These are phyloP conservation scores for Nakazawaea populi DNA, from an alignment of 805 yeast species.

Conservation along the genomic window DNA sequence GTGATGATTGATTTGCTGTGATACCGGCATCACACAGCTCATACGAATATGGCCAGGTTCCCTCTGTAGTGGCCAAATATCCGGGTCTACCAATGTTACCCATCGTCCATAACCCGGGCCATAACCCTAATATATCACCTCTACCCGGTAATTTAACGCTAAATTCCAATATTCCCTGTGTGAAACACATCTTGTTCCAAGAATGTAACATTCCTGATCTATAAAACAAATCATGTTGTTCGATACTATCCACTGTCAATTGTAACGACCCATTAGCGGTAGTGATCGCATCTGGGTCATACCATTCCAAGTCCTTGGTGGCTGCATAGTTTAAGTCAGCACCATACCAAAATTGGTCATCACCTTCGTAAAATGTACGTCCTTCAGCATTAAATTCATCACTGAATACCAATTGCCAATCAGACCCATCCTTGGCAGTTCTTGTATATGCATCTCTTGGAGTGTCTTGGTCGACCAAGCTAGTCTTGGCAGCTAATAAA, in stretches of 20 bases:
- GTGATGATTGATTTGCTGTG: conserved; percentile 41
- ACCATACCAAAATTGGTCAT: conserved; percentile 42
- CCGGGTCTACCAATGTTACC: conserved; percentile 47
- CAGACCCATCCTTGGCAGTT: conserved; percentile 25
- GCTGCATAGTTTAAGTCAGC: conserved; percentile 40
- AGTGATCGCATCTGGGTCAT: conserved; percentile 41
- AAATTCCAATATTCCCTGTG: conserved; percentile 36
- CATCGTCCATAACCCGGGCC: conserved; percentile 49
- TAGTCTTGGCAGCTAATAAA: conserved; percentile 44
- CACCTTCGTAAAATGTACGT: conserved; percentile 39
- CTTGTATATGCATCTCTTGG: conserved; percentile 41
- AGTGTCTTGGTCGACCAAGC: conserved; percentile 57
- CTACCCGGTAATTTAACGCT: conserved; percentile 37
- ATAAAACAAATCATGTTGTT: conserved; percentile 37
- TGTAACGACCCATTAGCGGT: conserved; percentile 36
- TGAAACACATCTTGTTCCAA: conserved; percentile 42
- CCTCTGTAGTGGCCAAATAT: conserved; percentile 39
- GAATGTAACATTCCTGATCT: conserved; percentile 42
- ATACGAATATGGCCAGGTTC: conserved; percentile 47
- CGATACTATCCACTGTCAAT: conserved; percentile 33
- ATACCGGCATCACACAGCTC: conserved; percentile 45
- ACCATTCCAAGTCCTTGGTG: conserved; percentile 46
- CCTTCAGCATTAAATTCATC: conserved; percentile 46
- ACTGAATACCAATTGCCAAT: conserved; percentile 38
- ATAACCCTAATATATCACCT: conserved; percentile 36